A percentile compares a stretch with the other conserved stretches of the same genome.
These are phyloP conservation scores for Jasminum sambac DNA, from an alignment of 257 asterid genomes.

Conservation along the genomic window DNA sequence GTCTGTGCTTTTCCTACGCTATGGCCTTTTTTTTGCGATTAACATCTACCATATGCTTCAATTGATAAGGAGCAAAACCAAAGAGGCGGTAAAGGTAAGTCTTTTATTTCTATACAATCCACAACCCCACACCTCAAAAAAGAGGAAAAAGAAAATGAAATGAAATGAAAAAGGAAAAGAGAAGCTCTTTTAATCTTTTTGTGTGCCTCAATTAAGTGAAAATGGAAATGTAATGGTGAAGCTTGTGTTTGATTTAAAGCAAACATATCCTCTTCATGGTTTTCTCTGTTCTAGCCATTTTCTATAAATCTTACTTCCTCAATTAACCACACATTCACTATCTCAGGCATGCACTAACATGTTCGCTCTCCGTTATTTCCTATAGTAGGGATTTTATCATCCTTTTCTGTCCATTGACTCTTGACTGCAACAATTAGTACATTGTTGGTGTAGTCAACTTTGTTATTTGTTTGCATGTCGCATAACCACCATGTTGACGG, in stretches of 20 bases:
- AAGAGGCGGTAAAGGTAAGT: not conserved
- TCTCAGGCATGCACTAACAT: not conserved
- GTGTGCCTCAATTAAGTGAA: not conserved
- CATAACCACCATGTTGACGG: not conserved
- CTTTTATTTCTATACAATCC: not conserved
- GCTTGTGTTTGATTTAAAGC: not conserved
- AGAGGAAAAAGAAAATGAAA: not conserved
- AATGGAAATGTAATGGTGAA: not conserved
- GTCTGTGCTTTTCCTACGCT: not conserved
- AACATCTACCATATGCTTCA: not conserved
- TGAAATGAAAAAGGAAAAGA: no score
- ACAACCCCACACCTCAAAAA: not conserved
- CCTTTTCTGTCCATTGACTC: not conserved
- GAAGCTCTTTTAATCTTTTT: not conserved
- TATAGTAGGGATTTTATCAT: not conserved
- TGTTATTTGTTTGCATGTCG: not conserved
- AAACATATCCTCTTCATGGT: not conserved
- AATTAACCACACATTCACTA: not conserved
- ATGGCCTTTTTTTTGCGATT: not conserved
- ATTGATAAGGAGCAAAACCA: not conserved
- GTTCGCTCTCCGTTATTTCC: not conserved
- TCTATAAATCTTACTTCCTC: not conserved
- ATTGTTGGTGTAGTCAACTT: not conserved
- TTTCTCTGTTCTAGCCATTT: not conserved
- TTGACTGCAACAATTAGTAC: not conserved